A percentile compares a stretch with the other conserved stretches of the same genome.
phyloP scores from a whole-genome alignment of 1,284 basidiomycete species.

The Meripilus lineatus region DNA sequence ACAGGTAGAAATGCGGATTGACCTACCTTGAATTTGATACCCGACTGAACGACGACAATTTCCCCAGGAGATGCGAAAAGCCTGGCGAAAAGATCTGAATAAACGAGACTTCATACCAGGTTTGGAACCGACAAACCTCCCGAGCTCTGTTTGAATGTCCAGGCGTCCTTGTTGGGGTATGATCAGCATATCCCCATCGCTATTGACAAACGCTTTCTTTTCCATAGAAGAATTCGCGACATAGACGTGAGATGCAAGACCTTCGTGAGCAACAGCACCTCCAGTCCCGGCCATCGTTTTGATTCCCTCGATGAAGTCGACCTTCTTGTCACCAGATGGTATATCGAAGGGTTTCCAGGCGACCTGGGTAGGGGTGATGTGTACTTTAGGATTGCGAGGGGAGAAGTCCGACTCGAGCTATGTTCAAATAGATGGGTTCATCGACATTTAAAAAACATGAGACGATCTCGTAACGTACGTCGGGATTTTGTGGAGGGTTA shows the following conservation, averaged over 20 bases:
- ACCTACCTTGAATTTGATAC: slow-evolving; percentile 59
- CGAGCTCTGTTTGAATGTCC: slow-evolving; percentile 8
- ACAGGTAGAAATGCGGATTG: neutral
- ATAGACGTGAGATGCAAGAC: slow-evolving; percentile 5
- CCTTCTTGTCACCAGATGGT: neutral
- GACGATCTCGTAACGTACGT: slow-evolving; percentile 1
- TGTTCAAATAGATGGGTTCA: neutral
- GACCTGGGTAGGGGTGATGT: slow-evolving; percentile 2
- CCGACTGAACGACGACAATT: slow-evolving; percentile 59
- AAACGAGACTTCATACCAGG: neutral
- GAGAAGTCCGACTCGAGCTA: slow-evolving; percentile 7
- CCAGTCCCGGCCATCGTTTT: slow-evolving; percentile 6
- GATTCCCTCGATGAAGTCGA: slow-evolving; percentile 6
- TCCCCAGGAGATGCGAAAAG: slow-evolving; percentile 62
- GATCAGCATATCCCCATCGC: slow-evolving; percentile 7
- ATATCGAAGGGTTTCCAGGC: slow-evolving; percentile 3
- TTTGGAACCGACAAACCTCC: neutral
- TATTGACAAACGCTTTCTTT: slow-evolving; percentile 7
- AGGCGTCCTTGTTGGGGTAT: slow-evolving; percentile 3
- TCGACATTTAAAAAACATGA: neutral
- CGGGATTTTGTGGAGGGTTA: neutral
- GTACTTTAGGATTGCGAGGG: slow-evolving; percentile 6
- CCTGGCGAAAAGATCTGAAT: slow-evolving; percentile 9
- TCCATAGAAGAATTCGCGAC: slow-evolving; percentile 6
- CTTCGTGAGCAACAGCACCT: slow-evolving; percentile 1